A percentile compares a stretch with the other conserved stretches of the same genome.
phyloP scores from a whole-genome alignment of 2,329 filamentous ascomycete species.

The Blastomyces percursus region DNA sequence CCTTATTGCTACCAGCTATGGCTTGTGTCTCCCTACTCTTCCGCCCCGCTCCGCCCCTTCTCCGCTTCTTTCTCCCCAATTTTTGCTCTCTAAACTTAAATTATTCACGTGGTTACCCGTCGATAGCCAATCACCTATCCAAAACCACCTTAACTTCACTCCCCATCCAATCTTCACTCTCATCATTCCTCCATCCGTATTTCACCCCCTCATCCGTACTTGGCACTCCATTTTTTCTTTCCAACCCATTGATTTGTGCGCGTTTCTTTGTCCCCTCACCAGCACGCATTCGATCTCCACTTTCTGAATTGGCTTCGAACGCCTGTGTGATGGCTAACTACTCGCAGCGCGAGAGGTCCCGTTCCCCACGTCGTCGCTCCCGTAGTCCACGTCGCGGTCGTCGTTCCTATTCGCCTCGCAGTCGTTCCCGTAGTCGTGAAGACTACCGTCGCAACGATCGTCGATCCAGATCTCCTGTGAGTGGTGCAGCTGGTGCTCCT shows the following conservation, averaged over 20 bases:
- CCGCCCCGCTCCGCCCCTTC: background rate
- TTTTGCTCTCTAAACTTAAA: background rate
- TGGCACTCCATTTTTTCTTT: background rate
- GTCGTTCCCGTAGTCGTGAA: slow-evolving; percentile 67
- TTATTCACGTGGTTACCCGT: background rate
- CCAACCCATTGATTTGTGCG: background rate
- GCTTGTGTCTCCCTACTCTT: background rate
- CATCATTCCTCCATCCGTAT: background rate
- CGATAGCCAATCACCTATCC: background rate
- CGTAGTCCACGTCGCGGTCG: slow-evolving; percentile 69
- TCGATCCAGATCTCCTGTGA: slow-evolving; percentile 80
- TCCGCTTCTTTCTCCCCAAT: background rate
- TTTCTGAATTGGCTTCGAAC: slow-evolving; percentile 18
- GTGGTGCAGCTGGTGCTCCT: slow-evolving; percentile 54
- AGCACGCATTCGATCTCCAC: background rate
- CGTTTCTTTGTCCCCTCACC: background rate
- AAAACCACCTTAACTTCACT: background rate
- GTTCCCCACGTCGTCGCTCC: slow-evolving; percentile 57
- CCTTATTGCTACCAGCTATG: background rate
- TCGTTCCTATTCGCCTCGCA: slow-evolving; percentile 68
- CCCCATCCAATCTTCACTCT: background rate
- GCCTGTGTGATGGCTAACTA: slow-evolving; percentile 28
- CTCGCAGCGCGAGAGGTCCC: slow-evolving; percentile 64
- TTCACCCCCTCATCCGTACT: background rate
- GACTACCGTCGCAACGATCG: slow-evolving; percentile 64